Conservation (phyloP, 2,329 filamentous ascomycete genomes). For the Pseudogymnoascus sp. region DNA sequence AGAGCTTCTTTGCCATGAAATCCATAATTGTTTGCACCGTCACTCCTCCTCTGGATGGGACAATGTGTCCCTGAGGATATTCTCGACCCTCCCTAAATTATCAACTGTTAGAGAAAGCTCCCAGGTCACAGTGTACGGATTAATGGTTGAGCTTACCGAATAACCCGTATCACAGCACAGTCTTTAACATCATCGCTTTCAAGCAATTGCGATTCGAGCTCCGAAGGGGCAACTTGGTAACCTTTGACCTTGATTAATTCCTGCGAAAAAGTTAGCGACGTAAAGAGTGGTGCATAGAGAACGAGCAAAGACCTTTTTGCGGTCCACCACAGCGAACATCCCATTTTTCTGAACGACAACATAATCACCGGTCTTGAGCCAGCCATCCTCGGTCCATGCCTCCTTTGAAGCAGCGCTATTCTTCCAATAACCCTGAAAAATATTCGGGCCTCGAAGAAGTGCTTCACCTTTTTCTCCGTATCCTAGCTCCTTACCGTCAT, state of each 20-base stretch:
- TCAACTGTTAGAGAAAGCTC: too few relatives aligned
- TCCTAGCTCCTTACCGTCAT: conserved; percentile 45
- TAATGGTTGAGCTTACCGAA: too few relatives aligned
- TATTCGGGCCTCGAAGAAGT: conserved; percentile 63
- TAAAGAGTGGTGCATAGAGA: too few relatives aligned
- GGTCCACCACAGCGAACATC: conserved; percentile 38
- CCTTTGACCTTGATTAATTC: conserved; percentile 30
- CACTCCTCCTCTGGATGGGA: conserved; percentile 27
- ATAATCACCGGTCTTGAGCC: conserved; percentile 20
- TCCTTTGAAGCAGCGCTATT: conserved; percentile 27
- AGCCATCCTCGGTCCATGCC: conserved; percentile 15
- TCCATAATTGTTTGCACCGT: conserved; percentile 29
- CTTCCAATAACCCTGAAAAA: conserved; percentile 77
- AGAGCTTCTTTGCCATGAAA: conserved; percentile 27
- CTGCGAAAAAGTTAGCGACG: conserved; percentile 23
- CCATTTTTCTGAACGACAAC: conserved; percentile 39
- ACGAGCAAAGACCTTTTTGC: conserved; percentile 14
- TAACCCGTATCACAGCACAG: conserved; percentile 67
- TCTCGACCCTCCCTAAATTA: too few relatives aligned
- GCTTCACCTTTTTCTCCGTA: conserved; percentile 60
- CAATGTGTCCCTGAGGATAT: conserved; percentile 36
- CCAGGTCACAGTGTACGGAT: too few relatives aligned
- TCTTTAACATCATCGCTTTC: conserved; percentile 68
- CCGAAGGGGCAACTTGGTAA: conserved; percentile 71
- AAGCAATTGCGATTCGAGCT: conserved; percentile 73